Percentiles rank a stretch among this genome's conserved stretches.
Conservation (phyloP, 1,284 basidiomycete genomes). For the Thecaphora thlaspeos region DNA sequence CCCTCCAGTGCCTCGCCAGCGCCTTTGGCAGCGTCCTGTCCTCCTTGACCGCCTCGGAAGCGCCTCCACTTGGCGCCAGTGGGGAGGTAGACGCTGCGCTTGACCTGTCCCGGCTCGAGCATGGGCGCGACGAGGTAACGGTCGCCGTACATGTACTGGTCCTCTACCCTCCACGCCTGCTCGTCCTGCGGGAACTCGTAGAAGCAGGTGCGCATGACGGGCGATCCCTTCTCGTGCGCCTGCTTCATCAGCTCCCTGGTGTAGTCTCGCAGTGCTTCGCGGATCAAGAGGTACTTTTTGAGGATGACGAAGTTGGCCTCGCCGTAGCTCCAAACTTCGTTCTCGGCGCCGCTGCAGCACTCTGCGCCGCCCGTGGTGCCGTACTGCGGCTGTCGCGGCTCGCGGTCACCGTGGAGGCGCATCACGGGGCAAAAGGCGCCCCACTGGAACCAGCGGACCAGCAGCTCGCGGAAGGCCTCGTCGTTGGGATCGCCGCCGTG, state of each 20-base stretch:
- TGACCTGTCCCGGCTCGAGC: background rate
- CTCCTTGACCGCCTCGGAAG: background rate
- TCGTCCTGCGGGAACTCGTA: constrained; percentile 14
- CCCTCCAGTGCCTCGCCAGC: constrained; percentile 1
- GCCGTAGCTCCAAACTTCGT: constrained; percentile 20
- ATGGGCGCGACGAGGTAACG: constrained; percentile 18
- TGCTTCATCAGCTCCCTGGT: constrained; percentile 3
- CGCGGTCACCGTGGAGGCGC: constrained; percentile 22
- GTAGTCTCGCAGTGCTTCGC: constrained; percentile 13
- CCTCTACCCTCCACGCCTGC: constrained; percentile 12
- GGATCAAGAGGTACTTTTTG: constrained; percentile 10
- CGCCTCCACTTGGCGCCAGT: constrained; percentile 6
- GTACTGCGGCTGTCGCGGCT: constrained; percentile 14
- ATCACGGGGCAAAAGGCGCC: constrained; percentile 20
- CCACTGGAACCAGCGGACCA: constrained; percentile 28
- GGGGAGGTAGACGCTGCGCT: constrained; percentile 11
- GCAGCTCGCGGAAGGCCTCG: constrained; percentile 10
- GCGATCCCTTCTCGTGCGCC: constrained; percentile 10
- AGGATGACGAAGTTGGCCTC: constrained; percentile 7
- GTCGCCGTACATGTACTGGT: constrained; percentile 21
- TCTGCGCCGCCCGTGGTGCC: constrained; percentile 9
- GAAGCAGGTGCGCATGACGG: constrained; percentile 16
- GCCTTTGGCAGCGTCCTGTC: background rate
- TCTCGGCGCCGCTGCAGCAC: constrained; percentile 14
- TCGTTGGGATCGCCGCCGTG: constrained; percentile 22